These are phyloP conservation scores for Termitomyces sp. DNA, from an alignment of 768 basidiomycete genomes.

Conservation along the genomic window DNA sequence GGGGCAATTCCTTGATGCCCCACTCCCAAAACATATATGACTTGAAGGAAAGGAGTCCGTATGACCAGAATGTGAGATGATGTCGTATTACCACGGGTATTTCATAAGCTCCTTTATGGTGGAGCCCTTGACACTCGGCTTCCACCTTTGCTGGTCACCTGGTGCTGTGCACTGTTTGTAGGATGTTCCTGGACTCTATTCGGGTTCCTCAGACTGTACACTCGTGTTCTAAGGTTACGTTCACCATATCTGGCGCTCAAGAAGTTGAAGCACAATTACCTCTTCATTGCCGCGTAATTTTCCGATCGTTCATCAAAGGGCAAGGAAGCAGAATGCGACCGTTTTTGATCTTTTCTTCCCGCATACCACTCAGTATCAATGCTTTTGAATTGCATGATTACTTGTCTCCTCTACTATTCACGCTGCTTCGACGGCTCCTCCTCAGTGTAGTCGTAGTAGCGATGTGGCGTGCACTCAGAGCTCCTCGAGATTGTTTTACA, in stretches of 20 bases:
- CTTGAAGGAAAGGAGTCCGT: background rate
- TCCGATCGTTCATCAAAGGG: background rate
- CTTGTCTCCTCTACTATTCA: background rate
- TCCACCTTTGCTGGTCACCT: background rate
- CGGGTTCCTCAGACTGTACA: background rate
- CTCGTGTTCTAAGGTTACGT: background rate
- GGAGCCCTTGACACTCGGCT: background rate
- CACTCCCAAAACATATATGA: background rate
- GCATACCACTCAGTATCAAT: background rate
- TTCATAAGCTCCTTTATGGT: background rate
- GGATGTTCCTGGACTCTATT: background rate
- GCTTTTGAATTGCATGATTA: background rate
- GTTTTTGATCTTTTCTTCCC: background rate
- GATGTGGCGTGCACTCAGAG: background rate
- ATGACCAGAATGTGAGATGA: background rate
- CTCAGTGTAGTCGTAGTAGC: background rate
- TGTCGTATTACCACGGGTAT: background rate
- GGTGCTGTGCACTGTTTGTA: background rate
- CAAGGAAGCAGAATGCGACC: background rate
- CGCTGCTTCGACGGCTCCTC: background rate
- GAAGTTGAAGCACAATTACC: background rate
- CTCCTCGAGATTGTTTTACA: background rate
- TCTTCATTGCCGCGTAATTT: background rate
- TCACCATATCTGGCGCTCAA: background rate
- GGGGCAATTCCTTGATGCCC: conserved; percentile 6